phyloP scores from a whole-genome alignment of 805 yeast species.

The Ogataea paraovalis region DNA sequence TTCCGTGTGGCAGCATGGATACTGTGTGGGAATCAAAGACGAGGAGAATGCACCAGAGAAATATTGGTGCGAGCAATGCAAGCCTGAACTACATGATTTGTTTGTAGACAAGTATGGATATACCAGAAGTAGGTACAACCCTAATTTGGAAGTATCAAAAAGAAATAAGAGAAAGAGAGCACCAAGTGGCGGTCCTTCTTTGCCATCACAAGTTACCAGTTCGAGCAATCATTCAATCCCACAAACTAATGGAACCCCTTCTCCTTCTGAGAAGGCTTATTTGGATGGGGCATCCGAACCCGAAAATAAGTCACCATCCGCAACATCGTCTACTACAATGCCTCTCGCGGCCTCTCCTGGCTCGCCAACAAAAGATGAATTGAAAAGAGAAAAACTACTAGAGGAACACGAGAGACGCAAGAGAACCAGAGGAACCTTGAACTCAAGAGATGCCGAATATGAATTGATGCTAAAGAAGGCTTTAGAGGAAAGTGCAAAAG shows the following conservation, averaged over 20 bases:
- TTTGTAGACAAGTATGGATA: constrained; percentile 45
- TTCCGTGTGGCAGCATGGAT: constrained; percentile 97
- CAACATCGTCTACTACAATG: neutral
- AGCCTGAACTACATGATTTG: constrained; percentile 72
- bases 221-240: neutral
- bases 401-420: constrained; percentile 23
- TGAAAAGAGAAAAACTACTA: constrained; percentile 8
- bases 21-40: constrained; percentile 80
- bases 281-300: neutral
- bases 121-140: constrained; percentile 43
- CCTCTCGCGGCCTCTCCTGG: neutral
- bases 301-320: neutral
- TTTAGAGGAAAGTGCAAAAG: constrained; percentile 53
- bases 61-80: constrained; percentile 91
- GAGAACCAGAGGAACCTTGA: constrained; percentile 22
- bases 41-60: constrained; percentile 83
- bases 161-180: constrained; percentile 28
- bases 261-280: neutral
- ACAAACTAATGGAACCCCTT: neutral
- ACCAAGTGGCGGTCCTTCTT: constrained; percentile 6
- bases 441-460: constrained; percentile 32
- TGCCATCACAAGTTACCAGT: neutral
- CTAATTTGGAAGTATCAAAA: constrained; percentile 36
- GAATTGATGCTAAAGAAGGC: constrained; percentile 40
- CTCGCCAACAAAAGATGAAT: constrained; percentile 12